A percentile compares a stretch with the other conserved stretches of the same genome.
These are phyloP conservation scores for Fusarium sp. DNA, from an alignment of 2,329 filamentous ascomycete species.

Conservation along the genomic window DNA sequence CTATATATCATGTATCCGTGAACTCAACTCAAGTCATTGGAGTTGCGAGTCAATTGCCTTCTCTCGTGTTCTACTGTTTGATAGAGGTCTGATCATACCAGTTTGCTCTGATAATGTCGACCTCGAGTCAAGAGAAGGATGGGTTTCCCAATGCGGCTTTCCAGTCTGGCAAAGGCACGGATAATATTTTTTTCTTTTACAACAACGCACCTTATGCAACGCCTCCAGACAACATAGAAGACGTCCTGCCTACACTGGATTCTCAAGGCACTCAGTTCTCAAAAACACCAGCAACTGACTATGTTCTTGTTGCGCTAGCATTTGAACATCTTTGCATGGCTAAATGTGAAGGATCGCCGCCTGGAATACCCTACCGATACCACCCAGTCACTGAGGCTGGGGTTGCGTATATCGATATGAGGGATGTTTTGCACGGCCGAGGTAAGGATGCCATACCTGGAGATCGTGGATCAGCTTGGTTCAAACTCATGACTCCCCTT, in stretches of 20 bases:
- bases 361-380: constrained; percentile 4
- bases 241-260: constrained; percentile 7
- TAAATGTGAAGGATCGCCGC: neutral
- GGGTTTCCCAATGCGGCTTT: neutral
- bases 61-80: neutral
- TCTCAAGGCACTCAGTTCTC: neutral
- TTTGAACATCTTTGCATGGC: constrained; percentile 23
- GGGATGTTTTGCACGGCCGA: constrained; percentile 9
- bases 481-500: constrained; percentile 25
- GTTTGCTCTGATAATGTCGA: neutral
- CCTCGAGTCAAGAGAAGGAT: neutral
- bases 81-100: neutral
- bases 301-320: constrained; percentile 22
- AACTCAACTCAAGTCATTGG: too few species aligned
- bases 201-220: constrained; percentile 2
- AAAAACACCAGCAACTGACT: constrained; percentile 12
- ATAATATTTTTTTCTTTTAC: neutral
- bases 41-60: neutral
- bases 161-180: neutral
- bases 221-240: neutral
- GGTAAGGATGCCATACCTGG: neutral
- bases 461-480: constrained; percentile 37
- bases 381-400: constrained; percentile 28
- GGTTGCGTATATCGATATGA: constrained; percentile 30
- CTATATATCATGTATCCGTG: too few species aligned